phyloP scores from a whole-genome alignment of 176 grass and related monocot genomes.

The Rhynchospora pubera region DNA sequence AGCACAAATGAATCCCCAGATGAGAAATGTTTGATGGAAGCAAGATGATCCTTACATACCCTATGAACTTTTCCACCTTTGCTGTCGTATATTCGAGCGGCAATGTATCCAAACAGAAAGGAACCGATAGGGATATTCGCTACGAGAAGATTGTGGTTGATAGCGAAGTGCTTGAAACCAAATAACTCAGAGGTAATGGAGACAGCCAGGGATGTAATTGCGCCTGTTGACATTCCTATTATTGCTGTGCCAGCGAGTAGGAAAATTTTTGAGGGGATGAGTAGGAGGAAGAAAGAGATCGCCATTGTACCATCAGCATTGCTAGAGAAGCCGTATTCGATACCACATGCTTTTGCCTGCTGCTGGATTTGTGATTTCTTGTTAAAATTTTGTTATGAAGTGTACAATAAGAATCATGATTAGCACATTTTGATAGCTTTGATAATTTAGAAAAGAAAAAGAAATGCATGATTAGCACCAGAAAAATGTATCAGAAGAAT shows the following conservation, averaged over 20 bases:
- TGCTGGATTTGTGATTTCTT: neutral
- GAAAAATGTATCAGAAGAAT: no score
- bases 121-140: neutral
- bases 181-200: constrained; percentile 12
- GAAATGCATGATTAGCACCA: no score
- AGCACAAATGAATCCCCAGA: neutral
- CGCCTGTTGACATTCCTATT: neutral
- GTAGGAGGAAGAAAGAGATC: constrained; percentile 12
- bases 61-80: neutral
- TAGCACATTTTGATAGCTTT: neutral
- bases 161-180: constrained; percentile 2
- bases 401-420: neutral
- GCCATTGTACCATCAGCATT: constrained; percentile 8
- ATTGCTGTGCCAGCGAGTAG: neutral
- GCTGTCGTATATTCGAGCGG: neutral
- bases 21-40: neutral
- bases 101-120: constrained; percentile 2
- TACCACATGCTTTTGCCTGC: neutral
- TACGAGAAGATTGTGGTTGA: constrained; percentile 3
- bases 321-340: neutral
- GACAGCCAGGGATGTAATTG: constrained; percentile 12
- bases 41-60: neutral
- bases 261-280: neutral
- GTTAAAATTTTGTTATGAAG: neutral
- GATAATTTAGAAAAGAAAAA: neutral